These are phyloP conservation scores for Trichosporon sp. DNA, from an alignment of 1,284 basidiomycete genomes.

Conservation along the genomic window DNA sequence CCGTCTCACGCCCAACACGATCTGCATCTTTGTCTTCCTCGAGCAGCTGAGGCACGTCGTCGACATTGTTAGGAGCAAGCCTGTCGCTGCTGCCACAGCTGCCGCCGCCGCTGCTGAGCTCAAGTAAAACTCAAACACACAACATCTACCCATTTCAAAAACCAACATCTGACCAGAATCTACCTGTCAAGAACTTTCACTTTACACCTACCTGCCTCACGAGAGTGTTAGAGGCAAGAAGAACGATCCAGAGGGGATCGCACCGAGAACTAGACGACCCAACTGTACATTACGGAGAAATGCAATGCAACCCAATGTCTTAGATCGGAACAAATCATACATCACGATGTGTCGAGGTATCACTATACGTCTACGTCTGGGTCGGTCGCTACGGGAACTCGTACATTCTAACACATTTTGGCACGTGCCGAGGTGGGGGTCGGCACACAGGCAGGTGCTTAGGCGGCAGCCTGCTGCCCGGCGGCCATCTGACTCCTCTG, in stretches of 20 bases:
- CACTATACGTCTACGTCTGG: conserved; percentile 4
- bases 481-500: conserved; percentile 45
- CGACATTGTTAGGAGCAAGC: conserved; percentile 35
- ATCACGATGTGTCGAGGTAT: conserved; percentile 6
- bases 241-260: neutral
- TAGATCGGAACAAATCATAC: conserved; percentile 2
- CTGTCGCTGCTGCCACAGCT: neutral
- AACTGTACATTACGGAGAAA: neutral
- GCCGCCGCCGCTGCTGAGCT: conserved; percentile 5
- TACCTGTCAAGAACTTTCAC: neutral
- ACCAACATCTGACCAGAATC: neutral
- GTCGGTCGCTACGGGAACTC: conserved; percentile 2
- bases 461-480: conserved; percentile 13
- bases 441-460: neutral
- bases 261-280: neutral
- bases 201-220: neutral
- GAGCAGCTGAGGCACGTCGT: conserved; percentile 53
- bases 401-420: conserved; percentile 5
- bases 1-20: conserved; percentile 58
- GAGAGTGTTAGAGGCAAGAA: neutral
- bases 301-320: neutral
- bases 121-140: conserved; percentile 16
- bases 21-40: conserved; percentile 57
- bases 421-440: too few species aligned
- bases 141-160: neutral